phyloP scores from a whole-genome alignment of 208 protist species.

The Trypanosoma platydactyli region DNA sequence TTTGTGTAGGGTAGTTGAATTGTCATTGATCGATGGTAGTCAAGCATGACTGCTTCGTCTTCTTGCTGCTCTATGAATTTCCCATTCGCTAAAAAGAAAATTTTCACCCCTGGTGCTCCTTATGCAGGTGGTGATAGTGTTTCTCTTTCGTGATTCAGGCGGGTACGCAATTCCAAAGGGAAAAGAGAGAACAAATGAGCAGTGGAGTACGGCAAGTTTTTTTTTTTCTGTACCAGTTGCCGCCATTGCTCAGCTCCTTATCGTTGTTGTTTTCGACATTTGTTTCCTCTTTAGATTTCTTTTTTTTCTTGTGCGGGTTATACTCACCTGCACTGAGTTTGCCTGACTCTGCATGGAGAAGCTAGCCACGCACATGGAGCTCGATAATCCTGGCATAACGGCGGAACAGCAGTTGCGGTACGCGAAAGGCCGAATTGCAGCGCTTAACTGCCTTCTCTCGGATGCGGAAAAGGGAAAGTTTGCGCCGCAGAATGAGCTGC shows the following conservation, averaged over 20 bases:
- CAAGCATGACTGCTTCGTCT: no score
- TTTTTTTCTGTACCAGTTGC: neutral
- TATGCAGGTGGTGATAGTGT: no score
- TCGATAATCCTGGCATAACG: neutral
- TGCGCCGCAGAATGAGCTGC: constrained; percentile 27
- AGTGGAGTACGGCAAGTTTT: neutral
- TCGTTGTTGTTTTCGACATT: neutral
- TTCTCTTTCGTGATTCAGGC: no score
- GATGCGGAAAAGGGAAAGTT: constrained; percentile 49
- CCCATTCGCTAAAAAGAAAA: no score
- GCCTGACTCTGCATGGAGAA: no score
- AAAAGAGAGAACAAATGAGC: no score
- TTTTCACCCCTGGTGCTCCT: no score
- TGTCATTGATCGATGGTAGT: no score
- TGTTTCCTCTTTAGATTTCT: constrained; percentile 4
- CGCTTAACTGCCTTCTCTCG: constrained; percentile 37
- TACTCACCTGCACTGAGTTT: neutral
- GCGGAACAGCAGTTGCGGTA: constrained; percentile 52
- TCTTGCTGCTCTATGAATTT: no score
- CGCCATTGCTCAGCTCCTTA: neutral
- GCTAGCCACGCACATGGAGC: neutral
- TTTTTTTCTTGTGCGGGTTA: constrained; percentile 2
- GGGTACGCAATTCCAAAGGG: no score
- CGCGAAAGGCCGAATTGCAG: constrained; percentile 42
- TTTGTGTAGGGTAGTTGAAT: no score